Conservation (phyloP, 768 basidiomycete species). For the Mycena epipterygia region DNA sequence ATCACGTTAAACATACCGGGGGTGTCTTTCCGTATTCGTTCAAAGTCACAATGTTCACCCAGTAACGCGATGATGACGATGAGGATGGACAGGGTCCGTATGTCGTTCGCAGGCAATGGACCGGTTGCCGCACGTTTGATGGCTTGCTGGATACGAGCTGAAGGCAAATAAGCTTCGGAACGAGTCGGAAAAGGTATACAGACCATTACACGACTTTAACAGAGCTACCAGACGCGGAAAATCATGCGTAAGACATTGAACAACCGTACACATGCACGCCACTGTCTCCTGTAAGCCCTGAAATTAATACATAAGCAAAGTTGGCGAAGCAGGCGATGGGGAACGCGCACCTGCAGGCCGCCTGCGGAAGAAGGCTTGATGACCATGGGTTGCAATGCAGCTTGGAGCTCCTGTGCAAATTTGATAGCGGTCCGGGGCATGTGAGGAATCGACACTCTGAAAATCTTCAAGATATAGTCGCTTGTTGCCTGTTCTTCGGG, state of each 20-base stretch:
- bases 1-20: conserved; percentile 58
- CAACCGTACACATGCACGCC: conserved; percentile 90
- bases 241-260: conserved; percentile 90
- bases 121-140: conserved; percentile 59
- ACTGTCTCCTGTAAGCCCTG: conserved; percentile 90
- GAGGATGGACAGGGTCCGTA: conserved; percentile 73
- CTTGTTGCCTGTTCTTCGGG: conserved; percentile 86
- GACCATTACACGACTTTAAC: conserved; percentile 89
- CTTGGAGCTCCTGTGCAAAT: conserved; percentile 90
- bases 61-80: conserved; percentile 89
- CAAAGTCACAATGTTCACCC: conserved; percentile 92
- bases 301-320: neutral
- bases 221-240: conserved; percentile 83
- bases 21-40: conserved; percentile 74
- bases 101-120: conserved; percentile 62
- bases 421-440: conserved; percentile 92
- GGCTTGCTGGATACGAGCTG: conserved; percentile 75
- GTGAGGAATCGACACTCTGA: conserved; percentile 84
- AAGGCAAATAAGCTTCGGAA: conserved; percentile 5
- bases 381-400: conserved; percentile 90
- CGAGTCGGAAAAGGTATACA: conserved; percentile 1
- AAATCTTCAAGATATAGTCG: conserved; percentile 91
- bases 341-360: conserved; percentile 69
- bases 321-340: conserved; percentile 15
- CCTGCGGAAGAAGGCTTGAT: conserved; percentile 82